phyloP scores from a whole-genome alignment of 2,329 filamentous ascomycete genomes.

The Aspergillus clavatus region DNA sequence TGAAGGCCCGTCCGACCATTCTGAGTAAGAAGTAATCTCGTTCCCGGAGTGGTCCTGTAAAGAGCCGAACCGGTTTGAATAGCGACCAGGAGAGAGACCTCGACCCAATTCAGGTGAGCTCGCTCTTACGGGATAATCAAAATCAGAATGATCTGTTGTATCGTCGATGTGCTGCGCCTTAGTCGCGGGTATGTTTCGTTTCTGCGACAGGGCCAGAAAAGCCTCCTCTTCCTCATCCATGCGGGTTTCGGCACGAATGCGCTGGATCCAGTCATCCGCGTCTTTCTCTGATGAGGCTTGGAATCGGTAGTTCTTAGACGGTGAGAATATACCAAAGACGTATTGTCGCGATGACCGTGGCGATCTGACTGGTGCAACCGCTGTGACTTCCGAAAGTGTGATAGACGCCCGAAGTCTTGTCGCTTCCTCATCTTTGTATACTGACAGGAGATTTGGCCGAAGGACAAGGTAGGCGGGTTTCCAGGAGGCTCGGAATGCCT shows the following conservation, averaged over 20 bases:
- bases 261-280: slow-evolving; percentile 77
- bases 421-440: slow-evolving; percentile 90
- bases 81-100: slow-evolving; percentile 23
- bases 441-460: slow-evolving; percentile 80
- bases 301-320: slow-evolving; percentile 85
- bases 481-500: slow-evolving; percentile 66
- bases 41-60: slow-evolving; percentile 57
- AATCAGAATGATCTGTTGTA: slow-evolving; percentile 41
- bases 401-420: slow-evolving; percentile 85
- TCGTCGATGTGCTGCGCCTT: slow-evolving; percentile 32
- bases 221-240: slow-evolving; percentile 88
- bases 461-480: slow-evolving; percentile 85
- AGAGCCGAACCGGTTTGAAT: slow-evolving; percentile 28
- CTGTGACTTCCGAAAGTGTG: slow-evolving; percentile 81
- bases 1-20: slow-evolving; percentile 65
- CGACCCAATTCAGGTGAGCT: slow-evolving; percentile 34
- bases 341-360: slow-evolving; percentile 81
- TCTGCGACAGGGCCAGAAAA: slow-evolving; percentile 50
- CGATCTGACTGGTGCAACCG: slow-evolving; percentile 81
- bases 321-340: slow-evolving; percentile 88
- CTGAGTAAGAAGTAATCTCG: slow-evolving; percentile 73
- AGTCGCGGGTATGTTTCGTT: slow-evolving; percentile 15
- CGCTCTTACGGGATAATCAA: slow-evolving; percentile 29
- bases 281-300: slow-evolving; percentile 70
- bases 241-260: slow-evolving; percentile 72